Evolutionary conservation across 164 flowering plant genomes (phyloP).

Genomic region (Litsea cubeba): DNA sequence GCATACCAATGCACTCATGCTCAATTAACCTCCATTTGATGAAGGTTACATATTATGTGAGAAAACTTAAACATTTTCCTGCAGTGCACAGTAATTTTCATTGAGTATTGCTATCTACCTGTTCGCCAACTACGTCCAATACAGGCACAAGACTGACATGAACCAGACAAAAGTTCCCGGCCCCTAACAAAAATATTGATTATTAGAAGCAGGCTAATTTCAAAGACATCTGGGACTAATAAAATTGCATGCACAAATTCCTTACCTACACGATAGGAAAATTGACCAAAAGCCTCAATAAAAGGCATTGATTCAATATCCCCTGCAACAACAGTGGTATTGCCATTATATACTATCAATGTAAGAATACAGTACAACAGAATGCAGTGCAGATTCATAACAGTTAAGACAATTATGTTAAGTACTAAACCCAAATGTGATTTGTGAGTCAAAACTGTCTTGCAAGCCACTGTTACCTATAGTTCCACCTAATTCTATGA

Average conservation of each 20-base stretch:
- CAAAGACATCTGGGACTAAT: not conserved
- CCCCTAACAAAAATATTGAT: conserved; percentile 33
- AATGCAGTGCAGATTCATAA: no score
- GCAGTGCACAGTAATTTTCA: not conserved
- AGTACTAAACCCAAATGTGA: not conserved
- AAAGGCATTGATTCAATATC: conserved; percentile 97
- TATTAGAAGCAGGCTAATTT: not conserved
- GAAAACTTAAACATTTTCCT: not conserved
- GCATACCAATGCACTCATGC: not conserved
- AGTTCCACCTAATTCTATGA: conserved; percentile 96
- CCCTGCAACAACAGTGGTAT: conserved; percentile 42
- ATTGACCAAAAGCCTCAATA: conserved; percentile 88
- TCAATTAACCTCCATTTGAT: not conserved
- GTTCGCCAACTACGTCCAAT: conserved; percentile 89
- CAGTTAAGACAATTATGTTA: not conserved
- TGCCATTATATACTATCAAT: not conserved
- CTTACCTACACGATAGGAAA: conserved; percentile 88
- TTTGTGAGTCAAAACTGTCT: not conserved
- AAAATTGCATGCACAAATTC: not conserved
- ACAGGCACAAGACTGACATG: conserved; percentile 99
- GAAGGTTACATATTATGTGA: not conserved
- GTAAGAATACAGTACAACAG: not conserved
- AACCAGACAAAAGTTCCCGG: conserved; percentile 85
- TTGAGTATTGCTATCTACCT: conserved; percentile 32
- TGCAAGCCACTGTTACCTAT: conserved; percentile 42